These are phyloP conservation scores for Solanum hybrid DNA, from an alignment of 305 asterid genomes.

Conservation along the genomic window DNA sequence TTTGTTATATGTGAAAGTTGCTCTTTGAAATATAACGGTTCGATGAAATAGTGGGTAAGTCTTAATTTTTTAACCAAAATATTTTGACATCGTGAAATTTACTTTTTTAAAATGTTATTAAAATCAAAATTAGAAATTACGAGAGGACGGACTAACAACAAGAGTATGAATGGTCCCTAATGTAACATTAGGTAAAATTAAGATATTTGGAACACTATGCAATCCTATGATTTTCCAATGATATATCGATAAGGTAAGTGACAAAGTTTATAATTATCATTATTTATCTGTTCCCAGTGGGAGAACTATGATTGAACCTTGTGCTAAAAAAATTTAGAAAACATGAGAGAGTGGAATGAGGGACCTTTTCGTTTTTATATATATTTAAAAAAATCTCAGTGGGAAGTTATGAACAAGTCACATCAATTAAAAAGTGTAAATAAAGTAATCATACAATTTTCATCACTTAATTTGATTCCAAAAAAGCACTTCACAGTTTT, in stretches of 20 bases:
- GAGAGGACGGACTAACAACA: not conserved
- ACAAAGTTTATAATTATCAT: not conserved
- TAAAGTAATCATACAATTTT: not conserved
- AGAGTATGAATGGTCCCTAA: not conserved
- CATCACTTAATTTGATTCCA: not conserved
- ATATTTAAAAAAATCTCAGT: not conserved
- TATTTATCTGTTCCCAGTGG: not conserved
- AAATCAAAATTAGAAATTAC: no score
- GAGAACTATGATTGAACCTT: not conserved
- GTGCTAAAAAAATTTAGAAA: not conserved
- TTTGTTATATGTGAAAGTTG: no score
- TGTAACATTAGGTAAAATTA: not conserved
- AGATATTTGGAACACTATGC: not conserved
- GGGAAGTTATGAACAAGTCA: conserved; percentile 10
- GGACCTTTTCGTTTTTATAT: not conserved
- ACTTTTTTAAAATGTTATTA: no score
- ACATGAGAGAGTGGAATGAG: not conserved
- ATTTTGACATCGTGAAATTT: not conserved
- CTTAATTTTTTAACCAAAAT: no score
- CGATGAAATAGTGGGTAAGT: not conserved
- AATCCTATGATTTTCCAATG: not conserved
- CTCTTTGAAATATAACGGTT: not conserved
- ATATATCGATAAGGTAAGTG: not conserved
- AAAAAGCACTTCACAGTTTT: conserved; percentile 1
- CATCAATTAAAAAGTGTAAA: conserved; percentile 5